Evolutionary conservation across 257 asterid genomes (phyloP).

Genomic region (Ilex aquifolium): DNA sequence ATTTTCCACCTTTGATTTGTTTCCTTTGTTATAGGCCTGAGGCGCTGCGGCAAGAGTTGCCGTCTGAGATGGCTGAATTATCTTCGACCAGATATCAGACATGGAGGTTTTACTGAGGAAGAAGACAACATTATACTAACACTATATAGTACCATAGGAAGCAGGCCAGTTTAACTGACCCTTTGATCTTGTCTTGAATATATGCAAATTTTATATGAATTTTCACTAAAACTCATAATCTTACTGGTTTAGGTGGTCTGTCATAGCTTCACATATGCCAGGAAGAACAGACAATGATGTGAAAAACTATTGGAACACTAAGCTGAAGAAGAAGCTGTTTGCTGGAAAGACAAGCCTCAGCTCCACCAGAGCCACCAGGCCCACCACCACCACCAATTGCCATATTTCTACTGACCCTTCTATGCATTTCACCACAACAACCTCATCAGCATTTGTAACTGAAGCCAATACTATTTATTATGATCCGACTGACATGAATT

Average conservation of each 20-base stretch:
- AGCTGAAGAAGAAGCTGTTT: slow-evolving; percentile 44
- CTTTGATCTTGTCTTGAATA: no score
- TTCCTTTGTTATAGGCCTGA: slow-evolving; percentile 32
- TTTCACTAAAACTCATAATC: no score
- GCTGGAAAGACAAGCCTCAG: background rate
- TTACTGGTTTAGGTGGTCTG: no score
- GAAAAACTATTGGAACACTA: slow-evolving; percentile 50
- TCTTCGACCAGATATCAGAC: slow-evolving; percentile 62
- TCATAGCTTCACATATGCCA: slow-evolving; percentile 10
- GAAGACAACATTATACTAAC: slow-evolving; percentile 49
- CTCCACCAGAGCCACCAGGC: background rate
- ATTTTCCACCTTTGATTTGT: background rate
- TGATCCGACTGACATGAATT: background rate
- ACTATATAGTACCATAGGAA: slow-evolving; percentile 48
- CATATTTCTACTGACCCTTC: background rate
- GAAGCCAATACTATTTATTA: background rate
- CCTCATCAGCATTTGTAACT: slow-evolving; percentile 1
- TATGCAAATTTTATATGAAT: no score
- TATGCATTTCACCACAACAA: background rate
- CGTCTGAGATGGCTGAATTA: slow-evolving; percentile 77
- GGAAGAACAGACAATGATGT: slow-evolving; percentile 68
- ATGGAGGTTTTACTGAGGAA: slow-evolving; percentile 58
- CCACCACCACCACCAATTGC: background rate
- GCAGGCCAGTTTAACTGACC: slow-evolving; percentile 34
- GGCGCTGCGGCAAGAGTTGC: slow-evolving; percentile 74